Evolutionary conservation across 1,139 yeast genomes (phyloP), one percentile per base, ranked within the genome.

Genomic region (Pichia sorboxylosa): DNA sequence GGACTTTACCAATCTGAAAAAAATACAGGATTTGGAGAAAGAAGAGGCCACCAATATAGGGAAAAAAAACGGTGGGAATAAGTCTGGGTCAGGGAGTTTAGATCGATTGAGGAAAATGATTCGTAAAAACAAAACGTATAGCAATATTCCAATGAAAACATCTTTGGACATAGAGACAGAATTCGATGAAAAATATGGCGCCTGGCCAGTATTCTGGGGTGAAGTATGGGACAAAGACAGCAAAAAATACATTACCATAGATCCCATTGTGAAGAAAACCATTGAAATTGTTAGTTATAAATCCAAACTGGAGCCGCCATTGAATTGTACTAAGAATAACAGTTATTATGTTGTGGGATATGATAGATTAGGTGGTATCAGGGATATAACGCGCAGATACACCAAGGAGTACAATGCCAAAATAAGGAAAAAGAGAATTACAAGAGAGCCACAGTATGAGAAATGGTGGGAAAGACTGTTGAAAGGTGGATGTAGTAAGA

Each of bases 321-420:
- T 63, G 34, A 57, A 67, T 1, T 81, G 80, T 33, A 46, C 61
- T 1, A 55, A 73, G 20, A 83, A 83, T 45, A 68, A 69, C 35
- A 49, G 85, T 29, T 60, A 74, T 17, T 92, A 90, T 54, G 94
- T 73, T 1, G 53, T 90, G 24, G 94, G 93, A 0, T 84, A 61
- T 49, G 93, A 83, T 46, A 57, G 67, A 11, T 56, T 62, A 24
- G 79, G 82, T 4, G 69, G 73, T 5, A 74, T 74, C 0, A 64
- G 75, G 39, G 99, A 90, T 52, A 83, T 92, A 2, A 90, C 98
- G 0, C 57, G 95, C 42, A 54, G 98, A 20, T 90, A 90, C 52
- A 66, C 84, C 0, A 69, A 64, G 28, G 66, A 65, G 42, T 84
- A 60, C 49, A 82, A 83, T 49, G 77, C 93, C 10, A 79, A 77